These are phyloP conservation scores for Candida hungchunana DNA, from an alignment of 805 yeast genomes.

Conservation along the genomic window DNA sequence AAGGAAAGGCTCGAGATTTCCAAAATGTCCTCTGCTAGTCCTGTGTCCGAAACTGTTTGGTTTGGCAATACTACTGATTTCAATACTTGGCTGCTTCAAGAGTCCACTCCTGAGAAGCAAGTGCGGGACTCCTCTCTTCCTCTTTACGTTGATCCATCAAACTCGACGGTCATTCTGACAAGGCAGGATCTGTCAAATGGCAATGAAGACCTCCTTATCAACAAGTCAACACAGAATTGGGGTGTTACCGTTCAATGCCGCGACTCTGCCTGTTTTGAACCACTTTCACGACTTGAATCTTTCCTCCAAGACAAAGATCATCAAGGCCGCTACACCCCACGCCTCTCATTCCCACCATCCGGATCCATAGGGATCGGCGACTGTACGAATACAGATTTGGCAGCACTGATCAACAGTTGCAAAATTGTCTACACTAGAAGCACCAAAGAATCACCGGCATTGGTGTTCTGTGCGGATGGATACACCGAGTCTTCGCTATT, in stretches of 20 bases:
- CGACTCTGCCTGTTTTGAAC: constrained; percentile 55
- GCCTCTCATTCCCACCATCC: constrained; percentile 73
- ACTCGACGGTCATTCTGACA: constrained; percentile 45
- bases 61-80: constrained; percentile 81
- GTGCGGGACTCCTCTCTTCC: constrained; percentile 24
- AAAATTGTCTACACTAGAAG: constrained; percentile 53
- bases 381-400: constrained; percentile 54
- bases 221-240: constrained; percentile 53
- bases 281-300: constrained; percentile 32
- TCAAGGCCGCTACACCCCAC: constrained; percentile 4
- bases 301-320: constrained; percentile 17
- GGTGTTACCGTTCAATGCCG: constrained; percentile 52
- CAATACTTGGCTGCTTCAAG: no score
- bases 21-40: constrained; percentile 77
- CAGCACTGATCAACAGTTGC: constrained; percentile 63
- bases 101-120: constrained; percentile 7
- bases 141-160: constrained; percentile 44
- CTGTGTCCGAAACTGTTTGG: constrained; percentile 56
- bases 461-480: constrained; percentile 84
- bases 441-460: constrained; percentile 30
- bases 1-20: constrained; percentile 82
- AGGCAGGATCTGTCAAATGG: constrained; percentile 26
- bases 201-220: constrained; percentile 31
- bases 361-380: constrained; percentile 81
- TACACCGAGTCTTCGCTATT: constrained; percentile 87